These are phyloP conservation scores for Amaranthus tricolor DNA, from an alignment of 179 eudicot genomes.

Conservation along the genomic window DNA sequence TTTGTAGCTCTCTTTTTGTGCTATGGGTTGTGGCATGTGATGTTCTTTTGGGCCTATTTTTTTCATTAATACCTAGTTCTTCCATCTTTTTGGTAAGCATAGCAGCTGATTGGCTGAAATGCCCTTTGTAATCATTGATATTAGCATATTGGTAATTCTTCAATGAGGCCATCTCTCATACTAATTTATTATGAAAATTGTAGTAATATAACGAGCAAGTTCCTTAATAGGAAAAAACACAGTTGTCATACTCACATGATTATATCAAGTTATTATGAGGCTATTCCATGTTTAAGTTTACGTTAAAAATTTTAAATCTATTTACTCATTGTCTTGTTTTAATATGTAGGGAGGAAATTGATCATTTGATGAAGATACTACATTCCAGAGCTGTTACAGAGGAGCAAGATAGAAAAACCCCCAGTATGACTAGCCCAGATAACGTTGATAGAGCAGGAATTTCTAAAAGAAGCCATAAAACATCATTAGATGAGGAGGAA, in stretches of 20 bases:
- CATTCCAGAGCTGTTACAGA: constrained; percentile 49
- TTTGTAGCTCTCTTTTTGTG: background rate
- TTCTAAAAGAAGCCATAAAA: constrained; percentile 32
- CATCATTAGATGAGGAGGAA: constrained; percentile 24
- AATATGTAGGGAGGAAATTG: constrained; percentile 66
- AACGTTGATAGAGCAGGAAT: constrained; percentile 32
- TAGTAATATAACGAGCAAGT: too few relatives aligned
- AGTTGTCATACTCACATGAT: background rate
- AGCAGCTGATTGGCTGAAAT: background rate
- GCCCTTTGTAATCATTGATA: background rate
- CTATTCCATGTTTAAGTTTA: background rate
- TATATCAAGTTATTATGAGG: background rate
- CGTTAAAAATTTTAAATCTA: background rate
- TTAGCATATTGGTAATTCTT: background rate
- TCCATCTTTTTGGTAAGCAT: constrained; percentile 2
- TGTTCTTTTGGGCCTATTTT: background rate
- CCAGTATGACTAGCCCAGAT: constrained; percentile 22
- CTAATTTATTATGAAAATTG: background rate
- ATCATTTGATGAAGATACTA: constrained; percentile 65
- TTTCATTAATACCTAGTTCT: constrained; percentile 3
- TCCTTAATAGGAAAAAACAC: too few relatives aligned
- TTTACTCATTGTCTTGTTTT: constrained; percentile 18
- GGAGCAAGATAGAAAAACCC: constrained; percentile 36
- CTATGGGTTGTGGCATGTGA: background rate
- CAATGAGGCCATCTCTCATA: background rate